Evolutionary conservation across 108 stramenopile genomes (phyloP).

Genomic region (Schizochytrium sp.): DNA sequence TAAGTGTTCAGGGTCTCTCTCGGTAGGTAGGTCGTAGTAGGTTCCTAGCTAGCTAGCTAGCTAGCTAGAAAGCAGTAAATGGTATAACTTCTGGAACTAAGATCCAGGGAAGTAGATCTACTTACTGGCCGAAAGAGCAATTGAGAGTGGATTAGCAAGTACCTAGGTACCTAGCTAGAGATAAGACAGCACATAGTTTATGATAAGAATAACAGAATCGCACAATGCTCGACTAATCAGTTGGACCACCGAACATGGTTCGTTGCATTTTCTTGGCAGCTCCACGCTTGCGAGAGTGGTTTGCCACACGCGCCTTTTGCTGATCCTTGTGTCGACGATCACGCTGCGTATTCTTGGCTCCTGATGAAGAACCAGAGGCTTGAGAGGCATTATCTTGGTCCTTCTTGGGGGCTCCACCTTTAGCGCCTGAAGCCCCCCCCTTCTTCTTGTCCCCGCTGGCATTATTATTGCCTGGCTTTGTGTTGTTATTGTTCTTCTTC

Average conservation of each 20-base stretch:
- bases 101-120: too few species aligned
- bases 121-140: too few species aligned
- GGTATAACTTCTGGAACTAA: too few species aligned
- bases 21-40: too few species aligned
- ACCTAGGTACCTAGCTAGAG: too few species aligned
- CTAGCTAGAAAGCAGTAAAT: too few species aligned
- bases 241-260: slow-evolving; percentile 10
- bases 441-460: background rate
- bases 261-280: slow-evolving; percentile 32
- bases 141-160: too few species aligned
- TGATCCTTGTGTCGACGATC: slow-evolving; percentile 8
- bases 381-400: background rate
- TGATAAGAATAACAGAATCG: too few species aligned
- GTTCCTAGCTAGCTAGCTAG: too few species aligned
- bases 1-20: too few species aligned
- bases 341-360: background rate
- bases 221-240: too few species aligned
- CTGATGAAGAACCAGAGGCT: background rate
- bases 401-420: background rate
- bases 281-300: slow-evolving; percentile 55
- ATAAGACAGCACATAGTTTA: too few species aligned
- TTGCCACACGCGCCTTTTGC: slow-evolving; percentile 28
- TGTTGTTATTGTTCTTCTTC: background rate
- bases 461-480: background rate
- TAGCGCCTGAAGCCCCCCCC: background rate